These are phyloP conservation scores for Xylariaceae sp. DNA, from an alignment of 2,329 filamentous ascomycete genomes.

Conservation along the genomic window DNA sequence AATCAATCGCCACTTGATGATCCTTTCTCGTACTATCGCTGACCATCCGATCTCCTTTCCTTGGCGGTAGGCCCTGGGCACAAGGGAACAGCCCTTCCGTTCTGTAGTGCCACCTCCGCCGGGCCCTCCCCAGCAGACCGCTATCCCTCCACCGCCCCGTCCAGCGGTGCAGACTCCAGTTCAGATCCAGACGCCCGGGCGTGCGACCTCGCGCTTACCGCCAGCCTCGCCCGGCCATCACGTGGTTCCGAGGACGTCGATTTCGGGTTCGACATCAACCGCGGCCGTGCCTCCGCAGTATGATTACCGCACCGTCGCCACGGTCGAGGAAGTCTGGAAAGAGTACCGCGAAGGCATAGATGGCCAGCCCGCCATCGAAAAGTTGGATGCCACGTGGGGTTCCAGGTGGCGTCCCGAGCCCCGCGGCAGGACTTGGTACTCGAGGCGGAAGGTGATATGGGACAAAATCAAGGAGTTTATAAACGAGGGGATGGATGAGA, in stretches of 20 bases:
- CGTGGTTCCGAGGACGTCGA: constrained; percentile 22
- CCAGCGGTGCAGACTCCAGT: constrained; percentile 25
- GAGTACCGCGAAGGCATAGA: constrained; percentile 34
- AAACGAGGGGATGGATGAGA: constrained; percentile 32
- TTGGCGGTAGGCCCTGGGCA: constrained; percentile 20
- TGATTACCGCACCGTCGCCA: constrained; percentile 31
- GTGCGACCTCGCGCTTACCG: constrained; percentile 22
- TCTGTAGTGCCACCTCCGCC: constrained; percentile 23
- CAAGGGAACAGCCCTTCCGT: constrained; percentile 22
- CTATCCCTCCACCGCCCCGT: constrained; percentile 21
- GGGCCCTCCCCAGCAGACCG: constrained; percentile 21
- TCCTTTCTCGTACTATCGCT: too few relatives aligned
- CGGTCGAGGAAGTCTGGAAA: constrained; percentile 34
- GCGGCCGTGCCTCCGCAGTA: constrained; percentile 30
- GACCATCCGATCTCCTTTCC: too few relatives aligned
- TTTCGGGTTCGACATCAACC: constrained; percentile 24
- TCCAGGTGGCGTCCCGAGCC: constrained; percentile 35
- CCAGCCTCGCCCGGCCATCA: constrained; percentile 28
- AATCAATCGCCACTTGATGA: neutral
- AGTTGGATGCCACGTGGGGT: constrained; percentile 32
- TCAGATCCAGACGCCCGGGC: constrained; percentile 26
- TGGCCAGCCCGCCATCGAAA: constrained; percentile 33
- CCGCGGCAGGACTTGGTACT: constrained; percentile 35
- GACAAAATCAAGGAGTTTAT: constrained; percentile 36
- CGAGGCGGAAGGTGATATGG: constrained; percentile 35